Evolutionary conservation across 2,329 filamentous ascomycete species (phyloP), one percentile per base, ranked within the genome.

Genomic region (Pseudodiploospora longispora): DNA sequence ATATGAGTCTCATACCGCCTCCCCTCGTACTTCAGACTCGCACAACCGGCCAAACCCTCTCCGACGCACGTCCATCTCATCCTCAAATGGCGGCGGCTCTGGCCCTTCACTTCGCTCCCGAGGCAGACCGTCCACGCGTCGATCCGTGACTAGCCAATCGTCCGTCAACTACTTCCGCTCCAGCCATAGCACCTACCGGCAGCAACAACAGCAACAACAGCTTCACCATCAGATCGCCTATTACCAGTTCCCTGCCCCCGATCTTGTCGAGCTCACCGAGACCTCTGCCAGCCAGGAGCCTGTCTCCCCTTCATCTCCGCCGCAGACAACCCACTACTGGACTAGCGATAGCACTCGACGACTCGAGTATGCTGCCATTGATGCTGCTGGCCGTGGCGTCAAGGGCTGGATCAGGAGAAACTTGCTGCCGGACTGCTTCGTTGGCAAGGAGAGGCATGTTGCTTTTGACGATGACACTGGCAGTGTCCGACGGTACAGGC

Each of bases 331-430:
- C 1, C 77, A 82, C 55, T 83, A 83, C 62, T 83, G 80, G 80
- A 83, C 78, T 1, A 82, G 76, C 54, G 76, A 82, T 55, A 69
- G 69, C 42, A 82, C 79, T 0, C 70, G 80, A 4, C 69, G 78
- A 8, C 67, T 82, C 4, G 80, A 83, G 63, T 83, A 83, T 52
- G 80, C 78, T 0, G 80, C 80, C 44, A 83, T 83, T 35, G 80
- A 83, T 40, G 78, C 78, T 0, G 78, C 79, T 2, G 74, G 71
- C 32, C 68, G 70, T 2, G 80, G 80, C 4, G 67, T 83, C 30
- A 72, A 72, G 50, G 80, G 79, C 9, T 83, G 80, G 74, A 55
- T 81, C 31, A 67, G 74, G 57, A 69, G 72, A 36, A 68, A 75
- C 52, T 58, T 82, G 6, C 66, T 83, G 4, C 80, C 80, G 0